Conservation (phyloP, 805 yeast species). For the Wickerhamiella azymoides region DNA sequence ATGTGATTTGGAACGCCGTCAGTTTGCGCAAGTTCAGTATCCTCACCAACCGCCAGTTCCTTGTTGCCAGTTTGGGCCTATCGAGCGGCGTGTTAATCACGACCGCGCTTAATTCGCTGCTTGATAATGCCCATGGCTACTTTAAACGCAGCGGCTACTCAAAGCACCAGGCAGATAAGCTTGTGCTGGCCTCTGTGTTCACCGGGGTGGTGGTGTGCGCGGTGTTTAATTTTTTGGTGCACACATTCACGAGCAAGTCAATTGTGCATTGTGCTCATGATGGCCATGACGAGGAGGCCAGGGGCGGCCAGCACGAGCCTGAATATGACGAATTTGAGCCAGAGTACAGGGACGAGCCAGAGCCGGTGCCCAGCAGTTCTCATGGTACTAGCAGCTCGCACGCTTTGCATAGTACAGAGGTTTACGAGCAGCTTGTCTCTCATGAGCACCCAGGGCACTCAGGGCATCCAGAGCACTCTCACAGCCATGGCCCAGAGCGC, state of each 20-base stretch:
- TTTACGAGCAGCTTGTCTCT: too few species aligned
- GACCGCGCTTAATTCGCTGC: slow-evolving; percentile 59
- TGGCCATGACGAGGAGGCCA: slow-evolving; percentile 20
- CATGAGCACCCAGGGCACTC: too few species aligned
- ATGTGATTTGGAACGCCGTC: slow-evolving; percentile 36
- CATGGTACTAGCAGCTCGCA: too few species aligned
- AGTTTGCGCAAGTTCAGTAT: slow-evolving; percentile 40
- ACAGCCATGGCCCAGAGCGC: not conserved
- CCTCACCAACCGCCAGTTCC: slow-evolving; percentile 45
- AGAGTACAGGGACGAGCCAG: slow-evolving; percentile 14
- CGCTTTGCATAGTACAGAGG: too few species aligned
- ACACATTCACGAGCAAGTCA: slow-evolving; percentile 62
- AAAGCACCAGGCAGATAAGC: slow-evolving; percentile 25
- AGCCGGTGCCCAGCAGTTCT: slow-evolving; percentile 12
- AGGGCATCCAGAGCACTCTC: not conserved
- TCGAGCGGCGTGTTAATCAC: slow-evolving; percentile 70
- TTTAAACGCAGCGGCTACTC: slow-evolving; percentile 25
- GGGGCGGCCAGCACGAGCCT: too few species aligned
- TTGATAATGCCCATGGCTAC: slow-evolving; percentile 53
- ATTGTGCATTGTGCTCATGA: slow-evolving; percentile 77
- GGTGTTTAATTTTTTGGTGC: slow-evolving; percentile 49
- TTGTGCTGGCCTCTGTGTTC: slow-evolving; percentile 34
- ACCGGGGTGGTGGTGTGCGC: slow-evolving; percentile 52
- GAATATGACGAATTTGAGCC: too few species aligned
- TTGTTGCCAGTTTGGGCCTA: slow-evolving; percentile 61